A percentile compares a stretch with the other conserved stretches of the same genome.
These are phyloP conservation scores for Paramecium sexaurelia DNA, from an alignment of 73 alveolate genomes.

Conservation along the genomic window DNA sequence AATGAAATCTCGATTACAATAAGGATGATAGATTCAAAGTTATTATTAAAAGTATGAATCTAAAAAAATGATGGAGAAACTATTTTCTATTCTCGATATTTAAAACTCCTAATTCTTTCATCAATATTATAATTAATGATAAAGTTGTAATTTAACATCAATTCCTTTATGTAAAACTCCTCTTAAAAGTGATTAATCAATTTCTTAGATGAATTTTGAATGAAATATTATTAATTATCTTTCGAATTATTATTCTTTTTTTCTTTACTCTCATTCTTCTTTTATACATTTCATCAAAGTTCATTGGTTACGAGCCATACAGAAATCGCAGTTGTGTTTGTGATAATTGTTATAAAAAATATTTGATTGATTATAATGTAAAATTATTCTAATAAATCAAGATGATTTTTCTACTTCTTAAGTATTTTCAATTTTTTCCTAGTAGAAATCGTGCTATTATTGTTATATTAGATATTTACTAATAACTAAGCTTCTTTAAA, in stretches of 20 bases:
- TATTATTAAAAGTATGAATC: no score
- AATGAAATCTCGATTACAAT: no score
- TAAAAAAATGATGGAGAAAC: no score
- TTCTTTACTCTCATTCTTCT: no score
- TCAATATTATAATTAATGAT: neutral
- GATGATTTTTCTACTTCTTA: neutral
- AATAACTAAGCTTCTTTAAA: conserved; percentile 28
- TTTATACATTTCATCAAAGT: no score
- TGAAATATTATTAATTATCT: neutral
- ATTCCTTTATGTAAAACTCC: neutral
- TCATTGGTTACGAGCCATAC: no score
- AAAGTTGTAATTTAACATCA: conserved; percentile 12
- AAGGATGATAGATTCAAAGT: no score
- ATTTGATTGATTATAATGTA: no score
- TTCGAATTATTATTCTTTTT: neutral
- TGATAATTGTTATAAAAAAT: no score
- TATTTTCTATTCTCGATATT: neutral
- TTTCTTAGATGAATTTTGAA: no score
- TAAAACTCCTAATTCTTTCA: neutral
- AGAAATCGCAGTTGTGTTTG: no score
- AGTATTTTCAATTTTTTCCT: neutral
- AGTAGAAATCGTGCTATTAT: conserved; percentile 1
- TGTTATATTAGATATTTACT: neutral
- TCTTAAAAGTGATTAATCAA: neutral
- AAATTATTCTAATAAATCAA: neutral